Base-by-base conservation (phyloP, 768 basidiomycete species). In the Hericium coralloides region DNA sequence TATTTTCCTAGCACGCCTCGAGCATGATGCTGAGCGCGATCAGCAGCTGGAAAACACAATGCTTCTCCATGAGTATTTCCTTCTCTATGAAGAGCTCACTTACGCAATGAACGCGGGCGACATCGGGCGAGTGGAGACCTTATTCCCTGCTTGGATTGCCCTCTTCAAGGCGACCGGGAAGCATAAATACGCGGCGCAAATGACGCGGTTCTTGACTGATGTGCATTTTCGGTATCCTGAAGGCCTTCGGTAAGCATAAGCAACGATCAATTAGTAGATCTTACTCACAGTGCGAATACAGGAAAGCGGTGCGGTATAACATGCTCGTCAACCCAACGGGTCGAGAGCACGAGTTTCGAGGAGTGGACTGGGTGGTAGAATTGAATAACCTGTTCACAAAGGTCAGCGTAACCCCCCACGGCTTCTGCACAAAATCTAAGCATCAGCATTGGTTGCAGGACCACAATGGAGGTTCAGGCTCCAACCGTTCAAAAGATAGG, bases 351-450 rank as follows among this genome's bases (percentile, higher is more conserved):
- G 58, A 59, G 0, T 79, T 70, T 39, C 59, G 67, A 1, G 68
- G 63, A 0, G 61, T 75, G 2, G 76, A 77, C 51, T 78, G 74
- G 75, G 53, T 69, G 8, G 62, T 74, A 1, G 74, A 79, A 57
- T 63, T 71, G 2, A 71, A 76, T 26, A 78, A 78, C 57, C 66
- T 76, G 2, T 75, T 69, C 18, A 75, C 67, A 5, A 78, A 77
- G 64, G 74, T 74, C n/a, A 57, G 66, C n/a, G n/a, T n/a, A 38
- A 38, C n/a, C n/a, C n/a, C n/a, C n/a, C n/a, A n/a, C n/a, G n/a
- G n/a, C n/a, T n/a, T n/a, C n/a, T n/a, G n/a, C n/a, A n/a, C n/a
- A n/a, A n/a, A n/a, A n/a, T n/a, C n/a, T n/a, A n/a, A n/a, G n/a
- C n/a, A n/a, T n/a, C n/a, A n/a, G n/a, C n/a, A n/a, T n/a, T n/a